Base-by-base conservation (phyloP, 208 protist species). In the Acanthamoeba castellanii region DNA sequence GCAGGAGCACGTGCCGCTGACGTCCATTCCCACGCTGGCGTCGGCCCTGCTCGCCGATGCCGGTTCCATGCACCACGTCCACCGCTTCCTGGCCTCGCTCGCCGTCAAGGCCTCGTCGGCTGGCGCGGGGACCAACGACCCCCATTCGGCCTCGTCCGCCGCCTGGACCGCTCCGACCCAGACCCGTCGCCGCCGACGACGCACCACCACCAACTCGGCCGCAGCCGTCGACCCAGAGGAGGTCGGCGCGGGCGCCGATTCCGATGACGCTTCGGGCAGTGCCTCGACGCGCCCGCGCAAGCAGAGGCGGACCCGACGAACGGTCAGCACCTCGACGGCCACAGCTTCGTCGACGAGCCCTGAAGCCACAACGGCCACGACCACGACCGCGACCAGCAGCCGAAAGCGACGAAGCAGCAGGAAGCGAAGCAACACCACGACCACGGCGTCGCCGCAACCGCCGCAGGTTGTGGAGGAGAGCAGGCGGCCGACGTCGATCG, bases 11-110 rank as follows among this genome's bases (percentile, higher is more conserved):
- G 76, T 85, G 11, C 76, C 47, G 1, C 45, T 85, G 27, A 85
- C 76, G 14, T 85, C 76, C 34, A 85, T 85, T 85, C 76, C 76
- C 16, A 85, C 76, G 11, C 76, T 85, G 34, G 76, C 76, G 18
- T 85, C 76, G 22, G 76, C 76, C 27, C n/a, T 85, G 37, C 76
- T 50, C 16, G 76, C 76, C 57, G 76, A 50, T 3, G 34, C 76
- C 9, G 47, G 37, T 7, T 61, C 76, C 42, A 20, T 61, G 47
- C 70, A 81, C 32, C 76, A 85, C 76, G 30, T 85, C 5, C 76
- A 85, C 45, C 37, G 45, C 76, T 85, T 85, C 76, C 47, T 85
- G 42, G 76, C 76, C 18, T 85, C 76, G 14, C 76, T 85, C 27
- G 76, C 76, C 27, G 27, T 61, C 25, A 85, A 85, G 76, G 1